Percentiles rank a stretch among this genome's conserved stretches.
phyloP scores from a whole-genome alignment of 2,329 filamentous ascomycete genomes.

The Emydomyces testavorans region DNA sequence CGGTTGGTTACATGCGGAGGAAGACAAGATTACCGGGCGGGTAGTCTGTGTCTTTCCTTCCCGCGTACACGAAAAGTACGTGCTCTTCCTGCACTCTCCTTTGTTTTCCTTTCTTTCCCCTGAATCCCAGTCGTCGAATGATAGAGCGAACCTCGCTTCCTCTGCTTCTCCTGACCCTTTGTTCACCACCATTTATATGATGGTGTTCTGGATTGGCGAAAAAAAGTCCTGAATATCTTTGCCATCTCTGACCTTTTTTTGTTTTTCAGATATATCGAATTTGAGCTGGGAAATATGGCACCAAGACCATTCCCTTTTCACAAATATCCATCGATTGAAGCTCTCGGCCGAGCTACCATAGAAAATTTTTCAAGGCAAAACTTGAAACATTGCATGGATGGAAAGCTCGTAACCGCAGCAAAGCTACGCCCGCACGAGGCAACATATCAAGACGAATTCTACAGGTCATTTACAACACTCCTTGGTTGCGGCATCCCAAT shows the following conservation, averaged over 20 bases:
- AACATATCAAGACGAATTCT: conserved; percentile 8
- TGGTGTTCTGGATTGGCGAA: too few relatives aligned
- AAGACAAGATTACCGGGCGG: neutral
- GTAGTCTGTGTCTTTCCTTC: conserved; percentile 5
- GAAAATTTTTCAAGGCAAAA: neutral
- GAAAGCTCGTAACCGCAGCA: neutral
- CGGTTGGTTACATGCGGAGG: neutral
- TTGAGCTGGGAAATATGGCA: neutral
- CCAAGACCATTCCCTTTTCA: conserved; percentile 3
- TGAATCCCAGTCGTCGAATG: too few relatives aligned
- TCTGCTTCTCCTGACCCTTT: too few relatives aligned
- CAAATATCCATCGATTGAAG: neutral
- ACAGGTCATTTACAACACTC: neutral
- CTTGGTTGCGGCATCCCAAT: conserved; percentile 5
- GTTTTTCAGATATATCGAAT: neutral
- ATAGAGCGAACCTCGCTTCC: too few relatives aligned
- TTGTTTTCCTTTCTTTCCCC: too few relatives aligned
- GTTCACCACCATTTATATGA: too few relatives aligned
- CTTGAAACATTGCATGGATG: neutral
- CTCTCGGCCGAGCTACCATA: neutral
- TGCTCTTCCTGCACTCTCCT: too few relatives aligned
- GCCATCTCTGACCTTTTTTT: too few relatives aligned
- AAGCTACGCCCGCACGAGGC: neutral
- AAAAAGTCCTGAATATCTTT: too few relatives aligned
- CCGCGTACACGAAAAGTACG: conserved; percentile 9